Evolutionary conservation across 495 filamentous ascomycete genomes (phyloP), one percentile per base, ranked within the genome.

Genomic region (Hyaloscypha bicolor): DNA sequence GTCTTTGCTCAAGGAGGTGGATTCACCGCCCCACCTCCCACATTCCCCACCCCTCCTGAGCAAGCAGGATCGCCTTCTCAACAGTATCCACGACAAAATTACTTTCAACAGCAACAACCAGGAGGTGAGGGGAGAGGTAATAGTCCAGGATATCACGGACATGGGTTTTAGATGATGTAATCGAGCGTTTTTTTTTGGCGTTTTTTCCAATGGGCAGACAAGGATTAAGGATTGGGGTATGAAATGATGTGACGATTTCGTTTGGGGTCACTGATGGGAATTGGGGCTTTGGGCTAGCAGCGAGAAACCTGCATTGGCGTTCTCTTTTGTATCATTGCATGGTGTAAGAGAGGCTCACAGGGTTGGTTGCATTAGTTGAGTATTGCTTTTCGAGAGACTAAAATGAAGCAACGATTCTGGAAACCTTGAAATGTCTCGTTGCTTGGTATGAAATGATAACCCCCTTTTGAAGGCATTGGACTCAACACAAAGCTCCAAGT

Each of bases 1-100:
- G 71, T 71, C 6, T 73, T 56, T 55, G 66, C 66, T 21, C 71
- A 73, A 67, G 71, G 71, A 37, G 71, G 69, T 21, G 71, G 71
- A 30, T 71, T 56, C 59, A 21, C 65, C 21, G 21, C 57, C 12
- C 65, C 65, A 19, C 29, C 63, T 21, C 60, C 65, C 31, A 57
- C 32, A 5, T 73, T 59, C 37, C 11, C 60, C 9, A 21, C 22
- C 12, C 12, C 48, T 25, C 62, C 67, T 31, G 52, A 69, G 32
- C 65, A 60, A 62, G 64, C 60, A 14, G 33, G 59, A 22, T 68
- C 65, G 19, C 63, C 67, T 1, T 37, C 52, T 62, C 64, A 51
- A 29, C 55, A 68, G 30, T 55, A 55, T 25, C 63, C 56, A 25
- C 57, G 37, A 56, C 71, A 73, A 53, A 62, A 70, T 25, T 72